These are phyloP conservation scores for Saccharomyces pastorianus DNA, from an alignment of 1,139 yeast genomes.

Conservation along the genomic window DNA sequence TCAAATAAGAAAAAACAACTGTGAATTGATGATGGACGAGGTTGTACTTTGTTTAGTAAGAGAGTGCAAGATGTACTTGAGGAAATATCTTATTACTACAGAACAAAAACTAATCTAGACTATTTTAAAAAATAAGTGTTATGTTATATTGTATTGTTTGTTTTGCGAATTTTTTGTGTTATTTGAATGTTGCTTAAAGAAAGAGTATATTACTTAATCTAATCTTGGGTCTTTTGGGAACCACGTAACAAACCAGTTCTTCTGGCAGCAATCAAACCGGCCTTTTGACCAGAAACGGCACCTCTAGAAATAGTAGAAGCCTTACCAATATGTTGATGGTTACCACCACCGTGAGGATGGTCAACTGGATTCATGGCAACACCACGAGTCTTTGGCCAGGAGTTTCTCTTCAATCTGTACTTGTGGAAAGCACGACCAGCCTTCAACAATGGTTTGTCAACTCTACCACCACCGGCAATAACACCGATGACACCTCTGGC, in stretches of 20 bases:
- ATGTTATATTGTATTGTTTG: conserved; percentile 40
- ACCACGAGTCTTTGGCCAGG: too few species aligned
- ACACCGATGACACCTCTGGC: conserved; percentile 99
- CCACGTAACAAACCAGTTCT: conserved; percentile 99
- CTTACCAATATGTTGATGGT: too few species aligned
- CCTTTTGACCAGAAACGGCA: too few species aligned
- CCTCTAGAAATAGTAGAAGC: too few species aligned
- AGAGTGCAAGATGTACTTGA: conserved; percentile 9
- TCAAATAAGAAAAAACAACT: not conserved
- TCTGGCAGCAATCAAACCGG: conserved; percentile 99
- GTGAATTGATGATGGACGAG: not conserved
- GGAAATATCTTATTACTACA: conserved; percentile 5
- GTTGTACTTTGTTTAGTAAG: not conserved
- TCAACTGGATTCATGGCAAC: too few species aligned
- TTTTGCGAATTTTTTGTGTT: conserved; percentile 68
- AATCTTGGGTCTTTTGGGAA: conserved; percentile 8
- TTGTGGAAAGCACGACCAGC: conserved; percentile 99
- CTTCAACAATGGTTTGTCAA: conserved; percentile 97
- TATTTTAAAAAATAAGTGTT: conserved; percentile 8
- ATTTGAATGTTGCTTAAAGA: not conserved
- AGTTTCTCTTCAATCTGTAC: conserved; percentile 71
- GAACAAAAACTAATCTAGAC: conserved; percentile 1
- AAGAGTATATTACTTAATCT: not conserved
- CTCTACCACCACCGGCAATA: conserved; percentile 99
- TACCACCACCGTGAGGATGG: too few species aligned